These are phyloP conservation scores for Durusdinium trenchii DNA, from an alignment of 73 alveolate species.

Conservation along the genomic window DNA sequence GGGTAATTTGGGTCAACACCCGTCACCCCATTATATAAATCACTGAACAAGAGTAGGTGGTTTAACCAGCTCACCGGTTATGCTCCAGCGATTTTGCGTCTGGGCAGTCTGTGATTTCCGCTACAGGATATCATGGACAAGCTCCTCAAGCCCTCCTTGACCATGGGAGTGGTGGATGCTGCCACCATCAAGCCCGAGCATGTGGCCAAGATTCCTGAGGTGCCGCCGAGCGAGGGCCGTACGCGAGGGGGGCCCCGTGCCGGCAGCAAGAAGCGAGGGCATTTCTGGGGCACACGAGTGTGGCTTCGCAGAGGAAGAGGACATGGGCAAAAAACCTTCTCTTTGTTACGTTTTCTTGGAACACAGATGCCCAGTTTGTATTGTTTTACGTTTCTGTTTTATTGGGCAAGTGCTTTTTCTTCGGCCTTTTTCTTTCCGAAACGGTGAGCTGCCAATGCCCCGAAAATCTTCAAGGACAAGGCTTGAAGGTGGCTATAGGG, in stretches of 20 bases:
- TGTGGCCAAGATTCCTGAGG: slow-evolving; percentile 50
- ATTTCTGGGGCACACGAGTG: neutral
- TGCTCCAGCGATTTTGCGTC: no score
- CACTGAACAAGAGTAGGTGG: no score
- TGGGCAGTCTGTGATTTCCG: no score
- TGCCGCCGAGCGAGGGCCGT: neutral
- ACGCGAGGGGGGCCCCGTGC: neutral
- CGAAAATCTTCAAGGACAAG: neutral
- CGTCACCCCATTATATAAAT: no score
- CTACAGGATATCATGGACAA: slow-evolving; percentile 90
- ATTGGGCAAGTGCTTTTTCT: neutral
- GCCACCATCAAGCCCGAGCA: slow-evolving; percentile 77
- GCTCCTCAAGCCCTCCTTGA: slow-evolving; percentile 71
- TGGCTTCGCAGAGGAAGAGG: no score
- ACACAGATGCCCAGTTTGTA: neutral
- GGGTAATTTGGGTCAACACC: no score
- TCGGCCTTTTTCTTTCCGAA: neutral
- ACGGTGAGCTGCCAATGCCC: no score
- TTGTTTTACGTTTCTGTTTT: neutral
- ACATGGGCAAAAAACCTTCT: neutral
- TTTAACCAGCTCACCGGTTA: no score
- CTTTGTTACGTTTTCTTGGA: neutral
- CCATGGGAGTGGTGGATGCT: slow-evolving; percentile 88
- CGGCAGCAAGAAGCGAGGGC: neutral
- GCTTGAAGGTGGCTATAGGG: no score